phyloP scores from a whole-genome alignment of 495 filamentous ascomycete species.

The Aspergillus egyptiacus region DNA sequence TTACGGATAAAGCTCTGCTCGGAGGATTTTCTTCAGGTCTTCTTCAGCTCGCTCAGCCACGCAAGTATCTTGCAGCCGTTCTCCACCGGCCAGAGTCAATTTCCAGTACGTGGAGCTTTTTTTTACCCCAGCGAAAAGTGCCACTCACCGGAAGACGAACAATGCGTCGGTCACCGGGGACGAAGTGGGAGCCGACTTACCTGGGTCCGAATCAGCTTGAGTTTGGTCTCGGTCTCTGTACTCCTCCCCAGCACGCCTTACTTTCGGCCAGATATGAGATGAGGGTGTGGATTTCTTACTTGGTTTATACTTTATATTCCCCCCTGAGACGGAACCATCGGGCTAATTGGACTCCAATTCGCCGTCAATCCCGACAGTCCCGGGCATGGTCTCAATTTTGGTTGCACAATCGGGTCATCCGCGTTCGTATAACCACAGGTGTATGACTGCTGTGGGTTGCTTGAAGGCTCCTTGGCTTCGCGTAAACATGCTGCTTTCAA shows the following conservation, averaged over 20 bases:
- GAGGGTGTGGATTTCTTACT: not conserved
- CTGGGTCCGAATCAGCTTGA: not conserved
- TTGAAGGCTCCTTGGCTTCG: not conserved
- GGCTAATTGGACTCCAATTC: not conserved
- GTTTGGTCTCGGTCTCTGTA: too few species aligned
- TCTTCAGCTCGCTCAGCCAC: not conserved
- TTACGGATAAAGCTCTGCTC: not conserved
- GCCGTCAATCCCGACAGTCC: not conserved
- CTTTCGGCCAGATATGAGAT: not conserved
- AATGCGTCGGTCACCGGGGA: not conserved
- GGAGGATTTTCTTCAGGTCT: not conserved
- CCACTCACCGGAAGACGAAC: not conserved
- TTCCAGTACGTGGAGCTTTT: too few species aligned
- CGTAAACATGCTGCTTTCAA: not conserved
- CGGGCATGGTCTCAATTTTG: not conserved
- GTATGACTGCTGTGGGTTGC: not conserved
- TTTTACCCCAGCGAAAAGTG: not conserved
- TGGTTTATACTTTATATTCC: slow-evolving; percentile 2
- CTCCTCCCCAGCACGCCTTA: not conserved
- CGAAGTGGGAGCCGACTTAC: slow-evolving; percentile 2
- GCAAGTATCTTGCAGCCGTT: not conserved
- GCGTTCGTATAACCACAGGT: not conserved
- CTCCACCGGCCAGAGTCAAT: not conserved
- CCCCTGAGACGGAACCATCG: not conserved
- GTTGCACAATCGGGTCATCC: not conserved